phyloP scores from a whole-genome alignment of 2,329 filamentous ascomycete species.

The Diaporthe batatas region DNA sequence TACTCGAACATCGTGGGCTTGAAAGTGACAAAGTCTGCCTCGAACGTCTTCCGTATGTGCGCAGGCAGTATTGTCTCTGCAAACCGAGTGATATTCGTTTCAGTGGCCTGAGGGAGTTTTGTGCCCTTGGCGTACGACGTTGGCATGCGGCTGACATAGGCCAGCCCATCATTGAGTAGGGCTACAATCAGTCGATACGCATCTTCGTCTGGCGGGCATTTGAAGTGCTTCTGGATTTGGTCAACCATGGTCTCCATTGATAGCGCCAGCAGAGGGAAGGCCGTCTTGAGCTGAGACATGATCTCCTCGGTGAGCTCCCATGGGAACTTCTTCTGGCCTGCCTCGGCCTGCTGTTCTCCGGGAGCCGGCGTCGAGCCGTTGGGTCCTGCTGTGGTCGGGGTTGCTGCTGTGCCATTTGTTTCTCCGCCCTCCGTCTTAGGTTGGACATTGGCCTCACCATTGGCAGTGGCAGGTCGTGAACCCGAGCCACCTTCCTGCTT shows the following conservation, averaged over 20 bases:
- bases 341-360: conserved; percentile 47
- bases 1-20: conserved; percentile 99
- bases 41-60: conserved; percentile 96
- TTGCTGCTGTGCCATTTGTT: conserved; percentile 44
- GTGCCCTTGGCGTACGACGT: conserved; percentile 89
- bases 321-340: conserved; percentile 78
- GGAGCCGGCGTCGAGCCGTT: conserved; percentile 40
- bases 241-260: conserved; percentile 99
- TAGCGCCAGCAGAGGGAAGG: conserved; percentile 92
- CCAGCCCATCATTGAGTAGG: conserved; percentile 92
- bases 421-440: conserved; percentile 62
- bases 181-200: conserved; percentile 98
- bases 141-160: conserved; percentile 91
- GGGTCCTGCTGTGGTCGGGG: conserved; percentile 41
- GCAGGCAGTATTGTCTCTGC: conserved; percentile 94
- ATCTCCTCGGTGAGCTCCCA: conserved; percentile 99
- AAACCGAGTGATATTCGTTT: conserved; percentile 96
- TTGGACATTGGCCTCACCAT: conserved; percentile 57
- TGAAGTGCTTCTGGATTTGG: conserved; percentile 99
- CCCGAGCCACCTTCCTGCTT: conserved; percentile 51
- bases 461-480: conserved; percentile 66
- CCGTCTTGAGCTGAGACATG: conserved; percentile 94
- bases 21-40: conserved; percentile 94
- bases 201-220: conserved; percentile 97
- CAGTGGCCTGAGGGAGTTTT: conserved; percentile 89